Evolutionary conservation across 176 grass and related monocot species (phyloP), one percentile per base, ranked within the genome.

Genomic region (Miscanthus lutarioriparius): DNA sequence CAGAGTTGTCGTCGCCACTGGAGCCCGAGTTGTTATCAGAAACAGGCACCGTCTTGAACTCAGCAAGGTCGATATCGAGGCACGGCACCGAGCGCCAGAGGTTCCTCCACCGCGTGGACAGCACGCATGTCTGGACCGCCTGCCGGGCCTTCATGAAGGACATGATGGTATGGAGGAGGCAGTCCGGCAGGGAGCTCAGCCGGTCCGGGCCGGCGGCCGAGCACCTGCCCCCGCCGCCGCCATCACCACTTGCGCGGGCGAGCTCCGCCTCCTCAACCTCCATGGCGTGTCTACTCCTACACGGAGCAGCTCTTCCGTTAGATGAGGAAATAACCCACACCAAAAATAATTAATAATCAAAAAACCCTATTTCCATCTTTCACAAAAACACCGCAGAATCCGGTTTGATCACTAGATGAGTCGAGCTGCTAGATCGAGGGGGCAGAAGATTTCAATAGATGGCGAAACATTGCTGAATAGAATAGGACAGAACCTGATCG

Each of bases 151-250:
- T 72, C 1, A 72, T 10, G 12, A 14, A 72, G 13, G 70, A 72
- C 70, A 72, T 27, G 70, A 72, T 45, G 40, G 7, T 25, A 13
- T 72, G 70, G 40, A 72, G 40, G 70, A 72, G 70, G 70, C 70
- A 47, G 70, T 72, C 40, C 12, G 70, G 68, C 8, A 70, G 68
- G 0, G 36, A 22, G 68, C 68, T 70, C 37, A 70, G 36, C 19
- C 37, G 68, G 68, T 70, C 68, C 4, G 17, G 2, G 10, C 35
- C 9, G 36, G 9, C 20, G 2, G 36, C 67, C 36, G 12, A 14
- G 5, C 4, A 12, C 4, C 4, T 23, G 1, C 11, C 40, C 2
- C 2, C 2, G 38, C 7, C 51, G 19, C 1, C 7, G 13, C 20
- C 20, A 9, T 1, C 19, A 56, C 53, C 53, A 23, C 20, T 40